Evolutionary conservation across 768 basidiomycete genomes (phyloP).

Genomic region (Leccinum longicurvipes): DNA sequence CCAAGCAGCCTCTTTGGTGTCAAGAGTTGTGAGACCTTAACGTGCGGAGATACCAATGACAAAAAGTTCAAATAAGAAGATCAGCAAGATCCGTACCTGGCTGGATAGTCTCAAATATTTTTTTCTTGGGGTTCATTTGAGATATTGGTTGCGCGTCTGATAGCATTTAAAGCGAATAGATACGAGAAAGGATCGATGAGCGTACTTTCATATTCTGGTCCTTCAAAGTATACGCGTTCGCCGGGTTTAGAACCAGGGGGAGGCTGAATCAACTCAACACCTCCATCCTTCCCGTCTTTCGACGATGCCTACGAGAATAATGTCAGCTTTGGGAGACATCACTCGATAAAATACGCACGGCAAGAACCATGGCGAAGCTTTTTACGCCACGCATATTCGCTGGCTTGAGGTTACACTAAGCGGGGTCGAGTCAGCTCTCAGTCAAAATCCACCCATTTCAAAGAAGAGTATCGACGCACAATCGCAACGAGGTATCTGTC

Average conservation of each 20-base stretch:
- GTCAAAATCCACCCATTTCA: background rate
- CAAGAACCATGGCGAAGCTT: conserved; percentile 97
- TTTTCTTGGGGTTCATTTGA: conserved; percentile 97
- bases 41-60: background rate
- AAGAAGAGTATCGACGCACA: conserved; percentile 39
- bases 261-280: conserved; percentile 89
- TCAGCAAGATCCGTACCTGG: conserved; percentile 50
- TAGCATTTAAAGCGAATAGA: background rate
- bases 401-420: conserved; percentile 89
- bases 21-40: conserved; percentile 83
- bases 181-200: background rate
- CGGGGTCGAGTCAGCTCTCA: background rate
- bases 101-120: conserved; percentile 96
- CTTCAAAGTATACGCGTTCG: conserved; percentile 94
- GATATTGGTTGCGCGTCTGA: conserved; percentile 64
- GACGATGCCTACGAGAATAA: conserved; percentile 65
- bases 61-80: conserved; percentile 3
- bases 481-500: conserved; percentile 81
- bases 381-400: conserved; percentile 97
- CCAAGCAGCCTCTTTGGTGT: conserved; percentile 82
- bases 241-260: conserved; percentile 85
- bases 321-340: background rate
- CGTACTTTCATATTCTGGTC: conserved; percentile 78
- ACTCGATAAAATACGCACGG: conserved; percentile 45
- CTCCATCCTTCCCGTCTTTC: conserved; percentile 85